Evolutionary conservation across 2,329 filamentous ascomycete genomes (phyloP).

Genomic region (Aspergillus aculeatinus): DNA sequence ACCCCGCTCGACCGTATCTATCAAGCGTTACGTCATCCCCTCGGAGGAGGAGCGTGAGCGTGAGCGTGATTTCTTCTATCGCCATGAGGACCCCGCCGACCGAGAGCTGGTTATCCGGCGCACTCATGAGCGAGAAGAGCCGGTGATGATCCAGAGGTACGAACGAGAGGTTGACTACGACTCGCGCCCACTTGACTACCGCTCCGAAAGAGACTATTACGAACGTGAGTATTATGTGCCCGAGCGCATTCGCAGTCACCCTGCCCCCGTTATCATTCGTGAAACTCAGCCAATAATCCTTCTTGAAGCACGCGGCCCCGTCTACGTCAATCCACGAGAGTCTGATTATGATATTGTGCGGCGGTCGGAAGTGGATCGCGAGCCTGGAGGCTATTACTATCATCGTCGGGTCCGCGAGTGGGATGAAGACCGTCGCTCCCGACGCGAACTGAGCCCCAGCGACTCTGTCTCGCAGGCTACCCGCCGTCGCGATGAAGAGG

Average conservation of each 20-base stretch:
- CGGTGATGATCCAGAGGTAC: constrained; percentile 45
- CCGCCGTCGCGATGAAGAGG: constrained; percentile 40
- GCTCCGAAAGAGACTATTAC: constrained; percentile 47
- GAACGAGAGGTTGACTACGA: constrained; percentile 49
- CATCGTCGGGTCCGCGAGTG: constrained; percentile 57
- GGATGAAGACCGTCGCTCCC: constrained; percentile 49
- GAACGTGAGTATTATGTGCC: constrained; percentile 42
- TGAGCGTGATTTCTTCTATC: constrained; percentile 28
- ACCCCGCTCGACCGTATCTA: constrained; percentile 42
- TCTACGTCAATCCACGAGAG: constrained; percentile 52
- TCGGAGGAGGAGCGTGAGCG: constrained; percentile 39
- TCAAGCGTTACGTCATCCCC: constrained; percentile 58
- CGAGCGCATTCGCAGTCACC: constrained; percentile 52
- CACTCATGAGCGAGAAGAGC: constrained; percentile 47
- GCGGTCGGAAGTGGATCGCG: constrained; percentile 55
- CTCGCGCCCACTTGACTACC: constrained; percentile 45
- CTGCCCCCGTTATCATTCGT: constrained; percentile 52
- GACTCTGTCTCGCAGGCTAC: constrained; percentile 55
- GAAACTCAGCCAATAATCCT: constrained; percentile 57
- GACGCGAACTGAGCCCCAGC: constrained; percentile 50
- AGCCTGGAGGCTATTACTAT: constrained; percentile 61
- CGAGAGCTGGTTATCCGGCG: constrained; percentile 47
- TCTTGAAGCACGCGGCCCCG: constrained; percentile 52
- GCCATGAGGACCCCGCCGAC: constrained; percentile 37
- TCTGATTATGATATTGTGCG: constrained; percentile 61